Conservation (phyloP, 306 rosid species). For the Acacia melanoxylon region DNA sequence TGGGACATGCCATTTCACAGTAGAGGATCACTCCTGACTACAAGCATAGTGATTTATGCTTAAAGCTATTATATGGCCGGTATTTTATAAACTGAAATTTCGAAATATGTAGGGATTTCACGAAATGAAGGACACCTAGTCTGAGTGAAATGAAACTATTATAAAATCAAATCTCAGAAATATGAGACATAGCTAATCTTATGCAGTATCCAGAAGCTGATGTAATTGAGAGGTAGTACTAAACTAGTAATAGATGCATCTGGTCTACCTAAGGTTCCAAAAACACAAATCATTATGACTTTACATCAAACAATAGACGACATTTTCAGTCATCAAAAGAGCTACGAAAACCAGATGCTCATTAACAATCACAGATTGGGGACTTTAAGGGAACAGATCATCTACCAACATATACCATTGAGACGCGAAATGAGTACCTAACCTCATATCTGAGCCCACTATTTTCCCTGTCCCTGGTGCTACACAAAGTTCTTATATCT, state of each 20-base stretch:
- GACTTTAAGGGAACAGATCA: background rate
- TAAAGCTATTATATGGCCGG: background rate
- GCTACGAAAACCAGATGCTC: background rate
- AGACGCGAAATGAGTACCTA: conserved; percentile 7
- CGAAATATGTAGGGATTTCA: background rate
- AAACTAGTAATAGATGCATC: background rate
- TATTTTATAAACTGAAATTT: background rate
- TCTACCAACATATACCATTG: background rate
- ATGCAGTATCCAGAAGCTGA: background rate
- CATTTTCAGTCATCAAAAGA: background rate
- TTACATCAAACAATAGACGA: background rate
- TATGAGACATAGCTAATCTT: background rate
- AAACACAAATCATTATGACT: background rate
- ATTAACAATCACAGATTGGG: background rate
- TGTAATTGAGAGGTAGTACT: background rate
- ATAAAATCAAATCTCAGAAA: background rate
- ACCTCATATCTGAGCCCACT: background rate
- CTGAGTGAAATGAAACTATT: background rate
- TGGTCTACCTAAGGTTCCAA: background rate
- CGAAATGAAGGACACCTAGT: background rate
- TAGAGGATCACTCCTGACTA: background rate
- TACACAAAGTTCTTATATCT: background rate
- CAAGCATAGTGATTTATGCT: background rate
- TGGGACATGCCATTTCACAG: background rate
- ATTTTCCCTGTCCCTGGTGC: background rate